Evolutionary conservation across 495 filamentous ascomycete species (phyloP).

Genomic region (Peziza echinospora): DNA sequence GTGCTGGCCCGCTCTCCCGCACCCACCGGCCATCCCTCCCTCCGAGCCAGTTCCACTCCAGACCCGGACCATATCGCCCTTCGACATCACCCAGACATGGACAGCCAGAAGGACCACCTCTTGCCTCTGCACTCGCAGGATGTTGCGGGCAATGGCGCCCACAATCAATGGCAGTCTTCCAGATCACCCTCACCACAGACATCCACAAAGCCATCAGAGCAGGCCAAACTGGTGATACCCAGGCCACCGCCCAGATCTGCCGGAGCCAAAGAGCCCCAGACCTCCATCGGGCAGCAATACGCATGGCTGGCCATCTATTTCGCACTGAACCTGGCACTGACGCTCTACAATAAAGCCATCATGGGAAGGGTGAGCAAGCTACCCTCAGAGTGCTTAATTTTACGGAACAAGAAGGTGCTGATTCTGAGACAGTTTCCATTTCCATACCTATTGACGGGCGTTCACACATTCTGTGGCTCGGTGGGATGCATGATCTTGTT

Average conservation of each 20-base stretch:
- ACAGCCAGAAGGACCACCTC: conserved; percentile 6
- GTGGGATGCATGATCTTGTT: conserved; percentile 30
- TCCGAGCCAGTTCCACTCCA: neutral
- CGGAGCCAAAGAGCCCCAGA: no score
- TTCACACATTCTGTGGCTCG: conserved; percentile 30
- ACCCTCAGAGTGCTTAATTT: neutral
- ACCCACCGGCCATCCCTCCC: no score
- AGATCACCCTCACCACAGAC: neutral
- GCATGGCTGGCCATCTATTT: conserved; percentile 29
- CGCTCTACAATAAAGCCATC: conserved; percentile 34
- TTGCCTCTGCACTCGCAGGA: conserved; percentile 5
- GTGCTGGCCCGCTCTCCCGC: no score
- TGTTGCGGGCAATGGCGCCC: neutral
- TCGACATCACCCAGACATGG: neutral
- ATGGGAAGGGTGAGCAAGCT: conserved; percentile 29
- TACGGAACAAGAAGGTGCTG: neutral
- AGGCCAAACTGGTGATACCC: conserved; percentile 16
- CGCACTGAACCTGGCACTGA: conserved; percentile 30
- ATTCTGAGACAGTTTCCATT: conserved; percentile 33
- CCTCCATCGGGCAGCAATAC: conserved; percentile 11
- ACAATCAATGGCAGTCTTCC: neutral
- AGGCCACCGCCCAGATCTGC: neutral
- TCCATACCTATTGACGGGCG: conserved; percentile 34
- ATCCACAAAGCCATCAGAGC: neutral
- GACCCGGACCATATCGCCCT: neutral